These are phyloP conservation scores for Chaetomium tenue DNA, from an alignment of 495 filamentous ascomycete species.

Conservation along the genomic window DNA sequence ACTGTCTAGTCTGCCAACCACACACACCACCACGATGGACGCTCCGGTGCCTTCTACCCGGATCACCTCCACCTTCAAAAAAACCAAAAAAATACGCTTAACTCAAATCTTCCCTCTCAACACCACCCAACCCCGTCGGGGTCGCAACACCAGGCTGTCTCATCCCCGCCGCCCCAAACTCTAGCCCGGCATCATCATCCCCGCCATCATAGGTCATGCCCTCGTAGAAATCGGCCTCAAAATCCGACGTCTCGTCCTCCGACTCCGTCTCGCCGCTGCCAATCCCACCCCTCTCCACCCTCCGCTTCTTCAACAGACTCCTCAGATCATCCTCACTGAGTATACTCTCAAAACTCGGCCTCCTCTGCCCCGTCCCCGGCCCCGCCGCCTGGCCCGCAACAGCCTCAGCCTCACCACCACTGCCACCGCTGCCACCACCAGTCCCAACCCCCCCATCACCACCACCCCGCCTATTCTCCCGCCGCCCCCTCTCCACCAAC, in stretches of 20 bases:
- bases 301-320: conserved; percentile 20
- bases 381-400: neutral
- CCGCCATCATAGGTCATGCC: conserved; percentile 12
- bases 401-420: neutral
- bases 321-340: conserved; percentile 34
- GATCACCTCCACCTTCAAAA: neutral
- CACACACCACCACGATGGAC: neutral
- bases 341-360: conserved; percentile 32
- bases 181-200: conserved; percentile 12
- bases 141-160: conserved; percentile 11
- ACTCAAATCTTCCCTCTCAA: conserved; percentile 3
- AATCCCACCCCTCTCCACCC: neutral
- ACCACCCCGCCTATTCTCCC: conserved; percentile 46
- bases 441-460: neutral
- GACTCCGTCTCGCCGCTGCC: conserved; percentile 17
- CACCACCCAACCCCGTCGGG: conserved; percentile 16
- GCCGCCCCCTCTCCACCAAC: conserved; percentile 70
- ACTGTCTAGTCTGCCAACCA: neutral
- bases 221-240: conserved; percentile 17
- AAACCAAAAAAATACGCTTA: neutral
- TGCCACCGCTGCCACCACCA: neutral
- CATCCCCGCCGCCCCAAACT: neutral
- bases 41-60: neutral
- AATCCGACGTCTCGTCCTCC: conserved; percentile 28
- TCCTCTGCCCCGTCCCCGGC: conserved; percentile 14